A percentile compares a stretch with the other conserved stretches of the same genome.
phyloP scores from a whole-genome alignment of 108 stramenopile genomes.

The Chaetoceros tenuissimus region DNA sequence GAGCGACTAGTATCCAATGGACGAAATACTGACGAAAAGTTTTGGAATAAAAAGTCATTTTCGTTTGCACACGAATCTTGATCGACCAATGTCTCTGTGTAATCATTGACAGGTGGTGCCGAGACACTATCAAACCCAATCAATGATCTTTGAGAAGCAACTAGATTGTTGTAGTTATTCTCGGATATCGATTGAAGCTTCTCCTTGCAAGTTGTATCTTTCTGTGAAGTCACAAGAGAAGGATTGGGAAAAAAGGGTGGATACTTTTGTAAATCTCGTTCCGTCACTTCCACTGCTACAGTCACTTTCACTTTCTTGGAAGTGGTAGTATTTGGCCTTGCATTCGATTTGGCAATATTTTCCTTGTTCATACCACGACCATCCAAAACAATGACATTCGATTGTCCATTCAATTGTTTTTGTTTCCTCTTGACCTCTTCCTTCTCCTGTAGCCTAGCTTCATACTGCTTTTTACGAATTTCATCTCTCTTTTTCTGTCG shows the following conservation, averaged over 20 bases:
- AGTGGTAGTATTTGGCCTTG: not conserved
- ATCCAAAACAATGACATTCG: not conserved
- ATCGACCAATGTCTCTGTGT: not conserved
- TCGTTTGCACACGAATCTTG: not conserved
- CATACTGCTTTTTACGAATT: constrained; percentile 4
- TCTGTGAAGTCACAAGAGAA: constrained; percentile 16
- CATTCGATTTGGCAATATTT: not conserved
- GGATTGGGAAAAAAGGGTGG: constrained; percentile 17
- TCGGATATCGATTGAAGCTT: not conserved
- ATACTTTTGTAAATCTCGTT: not conserved
- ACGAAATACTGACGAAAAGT: not conserved
- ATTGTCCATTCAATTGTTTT: not conserved
- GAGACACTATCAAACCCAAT: not conserved
- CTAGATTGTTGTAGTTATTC: not conserved
- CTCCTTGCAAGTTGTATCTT: not conserved
- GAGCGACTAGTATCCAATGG: not conserved
- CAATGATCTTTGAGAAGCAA: not conserved
- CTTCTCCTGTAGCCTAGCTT: not conserved
- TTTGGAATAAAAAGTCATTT: not conserved
- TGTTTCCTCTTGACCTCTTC: not conserved
- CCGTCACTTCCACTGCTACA: not conserved
- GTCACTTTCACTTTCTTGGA: not conserved
- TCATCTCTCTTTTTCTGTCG: constrained; percentile 35
- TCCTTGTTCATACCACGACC: not conserved
- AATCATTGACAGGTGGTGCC: not conserved